Evolutionary conservation across 2,329 filamentous ascomycete species (phyloP), one percentile per base, ranked within the genome.

Genomic region (Coniochaeta sp.): DNA sequence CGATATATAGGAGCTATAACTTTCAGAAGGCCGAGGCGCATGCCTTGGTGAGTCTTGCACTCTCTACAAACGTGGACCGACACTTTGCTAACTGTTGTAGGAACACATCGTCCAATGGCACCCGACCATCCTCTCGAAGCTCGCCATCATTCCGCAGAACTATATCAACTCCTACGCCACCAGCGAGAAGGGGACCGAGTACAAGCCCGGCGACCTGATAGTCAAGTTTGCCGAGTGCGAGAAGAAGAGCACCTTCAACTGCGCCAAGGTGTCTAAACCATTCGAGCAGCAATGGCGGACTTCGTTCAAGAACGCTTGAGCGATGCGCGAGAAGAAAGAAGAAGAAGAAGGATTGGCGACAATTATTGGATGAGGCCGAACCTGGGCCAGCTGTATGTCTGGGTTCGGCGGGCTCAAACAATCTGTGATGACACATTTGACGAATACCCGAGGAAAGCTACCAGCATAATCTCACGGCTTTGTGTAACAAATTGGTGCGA

Each of bases 61-160:
- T 3, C 8, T 7, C 27, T n/a, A 4, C n/a, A 16, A 33, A 1
- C 9, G 7, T 12, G 27, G 18, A 12, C 31, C 16, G 32, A 18
- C 22, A 22, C 20, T 28, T 22, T 56, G 51, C 63, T 73, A 56
- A 75, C 56, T 24, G 2, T 20, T 28, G 12, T 56, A 91, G 87
- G 88, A 92, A 70, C 89, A 94, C 65, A 87, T 92, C 58, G 83
- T 89, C 30, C 92, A 96, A 75, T 99, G 94, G 95, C 94, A 99
- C 65, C 91, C 92, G 26, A 99, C 94, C 0, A 86, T 99, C 42
- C 80, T 99, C 10, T 90, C 92, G 32, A 94, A 91, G 65, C 73
- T 97, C 55, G 91, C 88, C 1, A 76, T 99, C 20, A 77, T 99
- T n/a, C 91, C 92, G 2, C 94, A 99, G 69, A 81, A 86, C 49